Evolutionary conservation across 2,329 filamentous ascomycete genomes (phyloP).

Genomic region (Dactylellina cionopaga): DNA sequence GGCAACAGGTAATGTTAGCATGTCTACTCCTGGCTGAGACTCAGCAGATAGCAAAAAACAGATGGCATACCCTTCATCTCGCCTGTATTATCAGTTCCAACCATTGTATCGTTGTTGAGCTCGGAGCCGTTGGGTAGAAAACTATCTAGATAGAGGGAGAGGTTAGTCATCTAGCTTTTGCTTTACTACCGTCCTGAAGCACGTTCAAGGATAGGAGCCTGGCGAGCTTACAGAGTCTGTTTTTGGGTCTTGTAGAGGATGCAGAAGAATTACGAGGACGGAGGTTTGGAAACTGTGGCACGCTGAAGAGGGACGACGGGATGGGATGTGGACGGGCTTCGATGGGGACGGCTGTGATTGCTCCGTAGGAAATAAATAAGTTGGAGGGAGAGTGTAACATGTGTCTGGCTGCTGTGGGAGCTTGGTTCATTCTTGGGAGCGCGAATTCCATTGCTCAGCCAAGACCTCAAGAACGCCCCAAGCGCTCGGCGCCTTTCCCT

Average conservation of each 20-base stretch:
- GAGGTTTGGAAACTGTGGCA: neutral
- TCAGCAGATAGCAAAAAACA: neutral
- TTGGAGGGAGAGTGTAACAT: conserved; percentile 33
- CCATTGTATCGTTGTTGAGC: conserved; percentile 31
- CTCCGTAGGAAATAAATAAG: conserved; percentile 1
- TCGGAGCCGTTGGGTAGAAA: neutral
- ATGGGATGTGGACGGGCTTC: conserved; percentile 3
- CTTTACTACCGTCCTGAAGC: too few relatives aligned
- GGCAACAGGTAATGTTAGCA: conserved; percentile 33
- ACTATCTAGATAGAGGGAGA: neutral
- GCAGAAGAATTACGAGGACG: neutral
- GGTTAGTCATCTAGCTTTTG: neutral
- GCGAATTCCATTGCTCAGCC: conserved; percentile 29
- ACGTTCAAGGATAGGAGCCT: too few relatives aligned
- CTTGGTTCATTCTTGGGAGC: conserved; percentile 52
- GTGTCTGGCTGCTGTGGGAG: conserved; percentile 31
- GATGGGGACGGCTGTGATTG: conserved; percentile 10
- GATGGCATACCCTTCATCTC: conserved; percentile 48
- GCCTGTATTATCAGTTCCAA: conserved; percentile 14
- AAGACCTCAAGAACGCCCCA: conserved; percentile 34
- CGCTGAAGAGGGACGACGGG: neutral
- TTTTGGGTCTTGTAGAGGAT: too few relatives aligned
- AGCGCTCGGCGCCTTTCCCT: conserved; percentile 42
- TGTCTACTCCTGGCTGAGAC: neutral
- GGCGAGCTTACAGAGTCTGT: too few relatives aligned